phyloP scores from a whole-genome alignment of 2,329 filamentous ascomycete genomes.

The Monosporascus sp. region DNA sequence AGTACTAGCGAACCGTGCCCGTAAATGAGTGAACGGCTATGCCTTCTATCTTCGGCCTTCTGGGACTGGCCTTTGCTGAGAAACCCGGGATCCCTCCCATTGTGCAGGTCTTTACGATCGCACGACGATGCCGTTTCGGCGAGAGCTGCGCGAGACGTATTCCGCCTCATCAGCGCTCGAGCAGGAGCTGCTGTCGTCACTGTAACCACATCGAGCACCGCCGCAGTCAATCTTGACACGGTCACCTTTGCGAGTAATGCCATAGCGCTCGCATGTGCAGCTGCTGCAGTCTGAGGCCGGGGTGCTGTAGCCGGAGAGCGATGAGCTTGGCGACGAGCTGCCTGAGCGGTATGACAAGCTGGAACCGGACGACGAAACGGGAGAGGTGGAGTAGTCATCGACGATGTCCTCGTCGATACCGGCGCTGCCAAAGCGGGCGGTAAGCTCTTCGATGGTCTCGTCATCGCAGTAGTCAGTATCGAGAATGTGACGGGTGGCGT shows the following conservation, averaged over 20 bases:
- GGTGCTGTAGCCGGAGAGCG: conserved; percentile 72
- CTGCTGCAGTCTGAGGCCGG: conserved; percentile 68
- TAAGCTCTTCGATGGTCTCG: conserved; percentile 72
- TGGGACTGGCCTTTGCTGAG: conserved; percentile 22
- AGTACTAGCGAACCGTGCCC: conserved; percentile 16
- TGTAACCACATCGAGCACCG: conserved; percentile 79
- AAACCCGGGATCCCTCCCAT: conserved; percentile 12
- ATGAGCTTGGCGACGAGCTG: conserved; percentile 69
- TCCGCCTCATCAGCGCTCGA: conserved; percentile 61
- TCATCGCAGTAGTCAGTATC: conserved; percentile 71
- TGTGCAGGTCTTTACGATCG: conserved; percentile 28
- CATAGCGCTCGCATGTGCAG: conserved; percentile 94
- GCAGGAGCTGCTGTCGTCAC: conserved; percentile 63
- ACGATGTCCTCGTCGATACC: conserved; percentile 55
- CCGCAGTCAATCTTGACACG: conserved; percentile 96
- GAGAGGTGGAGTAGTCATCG: conserved; percentile 50
- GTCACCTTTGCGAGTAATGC: conserved; percentile 88
- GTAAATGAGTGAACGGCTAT: conserved; percentile 29
- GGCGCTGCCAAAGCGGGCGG: conserved; percentile 63
- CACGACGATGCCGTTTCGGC: conserved; percentile 61
- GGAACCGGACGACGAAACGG: conserved; percentile 64
- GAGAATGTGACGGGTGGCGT: conserved; percentile 83
- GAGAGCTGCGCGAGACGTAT: conserved; percentile 50
- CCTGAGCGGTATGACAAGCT: conserved; percentile 65
- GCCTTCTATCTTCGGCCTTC: conserved; percentile 19